A percentile compares a stretch with the other conserved stretches of the same genome.
Conservation (phyloP, 192 early-diverging fungal species). For the Entomortierella beljakovae region DNA sequence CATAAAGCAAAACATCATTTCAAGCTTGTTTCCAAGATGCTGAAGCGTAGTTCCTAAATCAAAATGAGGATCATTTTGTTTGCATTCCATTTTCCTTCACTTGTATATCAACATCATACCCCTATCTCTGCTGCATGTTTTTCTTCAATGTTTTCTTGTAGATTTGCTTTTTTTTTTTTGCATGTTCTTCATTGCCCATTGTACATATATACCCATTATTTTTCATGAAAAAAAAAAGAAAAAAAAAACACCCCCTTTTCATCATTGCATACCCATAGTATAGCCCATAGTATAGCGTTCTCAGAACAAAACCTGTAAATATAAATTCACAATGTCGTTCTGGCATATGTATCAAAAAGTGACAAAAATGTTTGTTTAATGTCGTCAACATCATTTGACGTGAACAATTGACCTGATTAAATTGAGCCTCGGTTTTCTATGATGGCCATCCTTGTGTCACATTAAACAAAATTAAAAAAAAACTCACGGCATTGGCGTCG, state of each 20-base stretch:
- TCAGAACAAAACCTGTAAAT: too few species aligned
- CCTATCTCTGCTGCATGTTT: constrained; percentile 4
- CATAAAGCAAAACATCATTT: constrained; percentile 46
- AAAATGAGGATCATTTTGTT: not conserved
- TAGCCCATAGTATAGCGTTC: not conserved
- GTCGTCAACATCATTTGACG: too few species aligned
- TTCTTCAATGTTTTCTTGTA: not conserved
- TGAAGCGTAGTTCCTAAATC: constrained; percentile 42
- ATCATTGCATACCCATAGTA: not conserved
- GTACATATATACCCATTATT: not conserved
- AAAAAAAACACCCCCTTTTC: too few species aligned
- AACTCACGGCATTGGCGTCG: too few species aligned
- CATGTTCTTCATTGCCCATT: not conserved
- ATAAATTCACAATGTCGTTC: too few species aligned
- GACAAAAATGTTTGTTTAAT: too few species aligned
- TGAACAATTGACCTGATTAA: too few species aligned
- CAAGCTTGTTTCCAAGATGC: constrained; percentile 51
- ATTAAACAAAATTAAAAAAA: too few species aligned
- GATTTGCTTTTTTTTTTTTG: not conserved
- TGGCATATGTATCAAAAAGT: too few species aligned
- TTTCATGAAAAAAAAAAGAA: too few species aligned
- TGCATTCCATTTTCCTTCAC: not conserved
- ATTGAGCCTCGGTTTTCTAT: too few species aligned
- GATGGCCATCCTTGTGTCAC: too few species aligned
- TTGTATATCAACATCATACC: constrained; percentile 5